These are phyloP conservation scores for Lathyrus tuberosus DNA, from an alignment of 306 rosid species.

Conservation along the genomic window DNA sequence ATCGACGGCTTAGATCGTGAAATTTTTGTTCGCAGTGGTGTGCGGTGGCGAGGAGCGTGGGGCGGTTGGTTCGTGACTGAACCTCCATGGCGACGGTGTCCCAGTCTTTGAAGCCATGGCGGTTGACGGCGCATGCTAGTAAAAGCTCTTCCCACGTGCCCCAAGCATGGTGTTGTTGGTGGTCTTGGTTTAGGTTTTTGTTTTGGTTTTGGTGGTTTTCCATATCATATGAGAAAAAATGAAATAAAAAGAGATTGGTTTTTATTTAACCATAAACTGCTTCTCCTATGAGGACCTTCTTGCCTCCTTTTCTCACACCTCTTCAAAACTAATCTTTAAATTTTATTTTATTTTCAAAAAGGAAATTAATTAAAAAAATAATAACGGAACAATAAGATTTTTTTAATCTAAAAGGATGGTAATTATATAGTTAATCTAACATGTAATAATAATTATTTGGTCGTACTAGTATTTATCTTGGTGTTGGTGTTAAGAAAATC, in stretches of 20 bases:
- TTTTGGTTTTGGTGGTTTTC: conserved; percentile 47
- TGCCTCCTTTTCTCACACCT: conserved; percentile 48
- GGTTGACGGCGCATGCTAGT: conserved; percentile 71
- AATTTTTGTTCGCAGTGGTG: conserved; percentile 62
- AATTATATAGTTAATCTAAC: conserved; percentile 10
- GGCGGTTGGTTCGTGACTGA: conserved; percentile 61
- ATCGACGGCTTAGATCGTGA: conserved; percentile 67
- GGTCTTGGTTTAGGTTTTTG: conserved; percentile 30
- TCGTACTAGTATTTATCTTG: background rate
- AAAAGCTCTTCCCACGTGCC: conserved; percentile 84
- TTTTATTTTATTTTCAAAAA: conserved; percentile 7
- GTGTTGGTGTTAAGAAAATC: background rate
- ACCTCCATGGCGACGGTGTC: conserved; percentile 67
- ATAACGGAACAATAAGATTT: conserved; percentile 29
- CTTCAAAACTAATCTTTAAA: conserved; percentile 45
- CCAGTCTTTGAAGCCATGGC: conserved; percentile 80
- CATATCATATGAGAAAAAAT: conserved; percentile 40
- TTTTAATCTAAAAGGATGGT: background rate
- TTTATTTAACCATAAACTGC: conserved; percentile 39
- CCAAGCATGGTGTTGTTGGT: conserved; percentile 46
- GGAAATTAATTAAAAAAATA: background rate
- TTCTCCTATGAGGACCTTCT: conserved; percentile 6
- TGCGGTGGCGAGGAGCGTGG: conserved; percentile 60
- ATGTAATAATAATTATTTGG: background rate
- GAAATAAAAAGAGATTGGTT: conserved; percentile 33